Conservation (phyloP, 2,329 filamentous ascomycete genomes). For the Pseudocercospora macadamiae region DNA sequence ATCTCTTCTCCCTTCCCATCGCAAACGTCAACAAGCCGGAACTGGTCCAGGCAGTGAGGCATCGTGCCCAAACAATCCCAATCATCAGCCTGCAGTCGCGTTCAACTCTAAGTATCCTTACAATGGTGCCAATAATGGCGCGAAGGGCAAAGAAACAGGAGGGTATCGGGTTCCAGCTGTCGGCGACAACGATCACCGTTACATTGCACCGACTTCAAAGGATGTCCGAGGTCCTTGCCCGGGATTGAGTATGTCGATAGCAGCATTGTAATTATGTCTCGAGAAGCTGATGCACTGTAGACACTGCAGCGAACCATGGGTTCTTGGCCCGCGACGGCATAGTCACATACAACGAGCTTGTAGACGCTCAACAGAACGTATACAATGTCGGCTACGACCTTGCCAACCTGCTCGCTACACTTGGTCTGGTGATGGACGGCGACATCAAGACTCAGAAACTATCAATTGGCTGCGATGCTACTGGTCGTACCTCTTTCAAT, state of each 20-base stretch:
- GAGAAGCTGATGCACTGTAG: constrained; percentile 28
- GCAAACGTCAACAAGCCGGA: constrained; percentile 38
- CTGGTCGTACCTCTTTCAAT: constrained; percentile 43
- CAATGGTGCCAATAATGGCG: constrained; percentile 47
- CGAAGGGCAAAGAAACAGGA: constrained; percentile 45
- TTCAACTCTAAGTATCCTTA: constrained; percentile 45
- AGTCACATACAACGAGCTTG: constrained; percentile 47
- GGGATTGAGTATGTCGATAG: neutral
- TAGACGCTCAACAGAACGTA: constrained; percentile 50
- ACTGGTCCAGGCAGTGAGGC: constrained; percentile 33
- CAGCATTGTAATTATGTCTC: neutral
- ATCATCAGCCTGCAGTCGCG: constrained; percentile 42
- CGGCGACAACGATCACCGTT: constrained; percentile 45
- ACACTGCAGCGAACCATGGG: constrained; percentile 48
- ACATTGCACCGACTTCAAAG: constrained; percentile 39
- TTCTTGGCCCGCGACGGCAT: constrained; percentile 50
- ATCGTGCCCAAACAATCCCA: constrained; percentile 43
- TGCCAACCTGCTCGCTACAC: constrained; percentile 43
- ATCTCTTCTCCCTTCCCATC: constrained; percentile 33
- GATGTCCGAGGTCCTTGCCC: constrained; percentile 50
- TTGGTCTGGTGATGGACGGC: constrained; percentile 47
- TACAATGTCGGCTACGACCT: constrained; percentile 51
- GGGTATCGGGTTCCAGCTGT: constrained; percentile 50
- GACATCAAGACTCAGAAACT: constrained; percentile 48
- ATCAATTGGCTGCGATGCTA: constrained; percentile 51